A percentile compares a stretch with the other conserved stretches of the same genome.
Conservation (phyloP, 306 rosid species). For the Arachis hypogaea region DNA sequence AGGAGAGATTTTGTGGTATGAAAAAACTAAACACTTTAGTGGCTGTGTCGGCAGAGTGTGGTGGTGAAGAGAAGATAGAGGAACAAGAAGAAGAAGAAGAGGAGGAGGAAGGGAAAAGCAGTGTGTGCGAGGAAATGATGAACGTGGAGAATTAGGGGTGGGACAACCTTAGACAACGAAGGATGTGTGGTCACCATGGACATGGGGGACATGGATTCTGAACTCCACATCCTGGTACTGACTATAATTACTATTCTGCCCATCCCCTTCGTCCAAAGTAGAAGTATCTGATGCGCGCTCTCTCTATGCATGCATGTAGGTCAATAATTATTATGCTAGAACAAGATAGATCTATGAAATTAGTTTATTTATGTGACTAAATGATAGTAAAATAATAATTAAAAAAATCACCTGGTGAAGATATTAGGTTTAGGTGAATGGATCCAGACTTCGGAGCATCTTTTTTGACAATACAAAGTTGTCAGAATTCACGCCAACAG, state of each 20-base stretch:
- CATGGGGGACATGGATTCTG: slow-evolving; percentile 43
- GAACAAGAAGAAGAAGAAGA: too few relatives aligned
- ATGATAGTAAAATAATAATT: too few relatives aligned
- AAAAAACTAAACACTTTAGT: slow-evolving; percentile 21
- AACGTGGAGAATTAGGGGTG: slow-evolving; percentile 39
- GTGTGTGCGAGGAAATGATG: slow-evolving; percentile 46
- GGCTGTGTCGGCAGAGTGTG: slow-evolving; percentile 34
- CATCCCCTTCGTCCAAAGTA: background rate
- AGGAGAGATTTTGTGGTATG: slow-evolving; percentile 29
- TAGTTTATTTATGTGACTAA: slow-evolving; percentile 1
- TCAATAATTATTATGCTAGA: slow-evolving; percentile 16
- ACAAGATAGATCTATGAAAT: slow-evolving; percentile 33
- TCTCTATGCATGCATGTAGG: slow-evolving; percentile 24
- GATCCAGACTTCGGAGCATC: slow-evolving; percentile 13
- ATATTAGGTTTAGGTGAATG: slow-evolving; percentile 11
- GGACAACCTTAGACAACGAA: slow-evolving; percentile 43
- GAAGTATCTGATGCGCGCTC: slow-evolving; percentile 35
- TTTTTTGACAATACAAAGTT: slow-evolving; percentile 28
- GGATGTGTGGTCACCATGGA: slow-evolving; percentile 56
- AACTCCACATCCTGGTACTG: slow-evolving; percentile 38
- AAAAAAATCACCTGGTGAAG: background rate
- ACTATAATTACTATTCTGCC: slow-evolving; percentile 43
- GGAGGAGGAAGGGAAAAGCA: background rate
- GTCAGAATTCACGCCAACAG: slow-evolving; percentile 32
- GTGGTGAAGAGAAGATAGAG: slow-evolving; percentile 36